phyloP scores from a whole-genome alignment of 441 rosid species.

The Metrosideros polymorpha region DNA sequence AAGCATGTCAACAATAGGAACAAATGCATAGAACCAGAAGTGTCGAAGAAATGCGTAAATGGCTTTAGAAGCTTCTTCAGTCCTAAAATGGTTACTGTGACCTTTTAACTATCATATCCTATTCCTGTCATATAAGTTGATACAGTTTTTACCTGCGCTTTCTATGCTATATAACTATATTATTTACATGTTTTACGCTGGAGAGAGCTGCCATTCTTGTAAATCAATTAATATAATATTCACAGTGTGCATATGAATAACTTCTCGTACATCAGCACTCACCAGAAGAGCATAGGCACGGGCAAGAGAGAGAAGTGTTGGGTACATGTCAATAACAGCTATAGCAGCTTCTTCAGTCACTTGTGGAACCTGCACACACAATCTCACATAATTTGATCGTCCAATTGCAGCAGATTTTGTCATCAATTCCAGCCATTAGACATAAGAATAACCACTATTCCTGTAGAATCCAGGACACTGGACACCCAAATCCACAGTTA shows the following conservation, averaged over 20 bases:
- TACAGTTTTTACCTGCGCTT: background rate
- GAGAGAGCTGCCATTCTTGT: background rate
- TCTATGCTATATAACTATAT: background rate
- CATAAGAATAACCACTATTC: background rate
- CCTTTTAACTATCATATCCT: background rate
- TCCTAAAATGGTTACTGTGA: background rate
- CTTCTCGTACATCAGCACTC: conserved; percentile 21
- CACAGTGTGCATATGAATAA: background rate
- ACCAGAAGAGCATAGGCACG: conserved; percentile 71
- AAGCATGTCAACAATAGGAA: background rate
- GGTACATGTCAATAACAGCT: conserved; percentile 67
- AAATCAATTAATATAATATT: background rate
- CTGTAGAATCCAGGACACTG: background rate
- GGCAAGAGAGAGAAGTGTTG: conserved; percentile 77
- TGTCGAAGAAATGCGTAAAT: background rate
- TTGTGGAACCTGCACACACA: conserved; percentile 57
- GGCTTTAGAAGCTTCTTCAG: background rate
- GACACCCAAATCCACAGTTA: background rate
- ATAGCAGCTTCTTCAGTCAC: conserved; percentile 81
- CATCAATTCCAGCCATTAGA: background rate
- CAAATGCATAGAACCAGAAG: background rate
- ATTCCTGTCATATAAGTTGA: background rate
- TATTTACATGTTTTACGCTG: background rate
- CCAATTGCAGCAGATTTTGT: background rate
- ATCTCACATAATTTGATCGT: background rate